Evolutionary conservation across 805 yeast genomes (phyloP).

Genomic region (Lipomyces spencermartinsiae): DNA sequence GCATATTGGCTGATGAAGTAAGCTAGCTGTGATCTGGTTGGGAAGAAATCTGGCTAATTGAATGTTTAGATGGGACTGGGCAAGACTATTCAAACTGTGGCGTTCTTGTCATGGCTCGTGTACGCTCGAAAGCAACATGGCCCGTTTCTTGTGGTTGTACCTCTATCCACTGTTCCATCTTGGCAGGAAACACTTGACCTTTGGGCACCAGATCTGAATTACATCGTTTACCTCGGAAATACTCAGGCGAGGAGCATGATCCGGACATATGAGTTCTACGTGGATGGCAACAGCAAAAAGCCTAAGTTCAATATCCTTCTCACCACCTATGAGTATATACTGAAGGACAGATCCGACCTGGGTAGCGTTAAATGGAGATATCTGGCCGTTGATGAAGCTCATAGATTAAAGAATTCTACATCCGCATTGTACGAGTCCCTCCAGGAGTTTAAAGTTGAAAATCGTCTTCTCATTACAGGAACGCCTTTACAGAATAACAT

Average conservation of each 20-base stretch:
- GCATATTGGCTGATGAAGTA: conserved; percentile 90
- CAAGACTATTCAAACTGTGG: conserved; percentile 95
- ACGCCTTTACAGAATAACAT: conserved; percentile 97
- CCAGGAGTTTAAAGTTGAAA: conserved; percentile 78
- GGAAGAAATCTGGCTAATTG: no score
- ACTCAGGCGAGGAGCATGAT: conserved; percentile 81
- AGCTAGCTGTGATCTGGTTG: background rate
- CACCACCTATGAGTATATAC: conserved; percentile 95
- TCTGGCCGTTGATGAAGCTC: conserved; percentile 98
- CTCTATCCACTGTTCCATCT: conserved; percentile 93
- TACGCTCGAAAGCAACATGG: conserved; percentile 97
- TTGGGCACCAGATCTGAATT: conserved; percentile 97
- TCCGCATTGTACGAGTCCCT: conserved; percentile 90
- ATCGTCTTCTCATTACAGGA: conserved; percentile 92
- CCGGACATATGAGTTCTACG: conserved; percentile 83
- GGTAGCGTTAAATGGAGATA: conserved; percentile 93
- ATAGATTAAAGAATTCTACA: conserved; percentile 91
- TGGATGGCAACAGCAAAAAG: conserved; percentile 61
- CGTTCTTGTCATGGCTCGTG: conserved; percentile 91
- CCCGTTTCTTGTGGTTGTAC: conserved; percentile 95
- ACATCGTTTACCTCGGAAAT: conserved; percentile 92
- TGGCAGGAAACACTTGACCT: conserved; percentile 99
- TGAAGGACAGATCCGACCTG: conserved; percentile 82
- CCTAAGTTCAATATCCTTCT: conserved; percentile 89
- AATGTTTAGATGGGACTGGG: conserved; percentile 87